Conservation (phyloP, 345 rosid genomes). For the Eutrema japonicum region DNA sequence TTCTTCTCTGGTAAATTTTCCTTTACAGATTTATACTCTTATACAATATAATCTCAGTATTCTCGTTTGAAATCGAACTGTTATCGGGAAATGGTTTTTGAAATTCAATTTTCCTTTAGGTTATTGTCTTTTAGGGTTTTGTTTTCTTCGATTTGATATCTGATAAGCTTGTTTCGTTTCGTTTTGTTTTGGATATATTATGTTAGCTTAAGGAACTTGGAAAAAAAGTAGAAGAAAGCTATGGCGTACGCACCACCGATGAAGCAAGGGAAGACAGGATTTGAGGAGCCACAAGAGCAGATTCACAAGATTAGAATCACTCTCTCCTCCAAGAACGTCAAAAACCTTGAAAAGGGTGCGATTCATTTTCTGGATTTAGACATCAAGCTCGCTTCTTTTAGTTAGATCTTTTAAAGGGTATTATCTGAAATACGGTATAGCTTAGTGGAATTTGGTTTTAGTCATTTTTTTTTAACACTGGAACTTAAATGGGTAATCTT, state of each 20-base stretch:
- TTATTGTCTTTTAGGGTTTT: background rate
- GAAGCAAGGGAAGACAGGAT: slow-evolving; percentile 62
- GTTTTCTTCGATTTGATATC: background rate
- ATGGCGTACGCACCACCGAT: slow-evolving; percentile 55
- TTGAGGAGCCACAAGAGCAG: slow-evolving; percentile 68
- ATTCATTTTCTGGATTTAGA: background rate
- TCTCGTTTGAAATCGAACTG: background rate
- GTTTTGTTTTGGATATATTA: background rate
- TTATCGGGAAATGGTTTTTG: slow-evolving; percentile 1
- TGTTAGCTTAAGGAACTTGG: background rate
- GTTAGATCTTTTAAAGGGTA: background rate
- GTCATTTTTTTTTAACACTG: background rate
- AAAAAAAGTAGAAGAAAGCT: slow-evolving; percentile 2
- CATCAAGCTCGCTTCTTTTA: background rate
- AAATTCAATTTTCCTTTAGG: background rate
- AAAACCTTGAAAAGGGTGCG: slow-evolving; percentile 73
- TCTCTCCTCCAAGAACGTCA: slow-evolving; percentile 71
- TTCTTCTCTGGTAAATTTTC: background rate
- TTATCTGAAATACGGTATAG: slow-evolving; percentile 4
- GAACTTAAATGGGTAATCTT: background rate
- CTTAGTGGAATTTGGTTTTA: background rate
- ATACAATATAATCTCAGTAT: background rate
- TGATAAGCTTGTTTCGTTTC: background rate
- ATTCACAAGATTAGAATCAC: slow-evolving; percentile 79
- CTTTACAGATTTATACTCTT: background rate